Evolutionary conservation across 768 basidiomycete species (phyloP), one percentile per base, ranked within the genome.

Genomic region (Macrocybe gigantea): DNA sequence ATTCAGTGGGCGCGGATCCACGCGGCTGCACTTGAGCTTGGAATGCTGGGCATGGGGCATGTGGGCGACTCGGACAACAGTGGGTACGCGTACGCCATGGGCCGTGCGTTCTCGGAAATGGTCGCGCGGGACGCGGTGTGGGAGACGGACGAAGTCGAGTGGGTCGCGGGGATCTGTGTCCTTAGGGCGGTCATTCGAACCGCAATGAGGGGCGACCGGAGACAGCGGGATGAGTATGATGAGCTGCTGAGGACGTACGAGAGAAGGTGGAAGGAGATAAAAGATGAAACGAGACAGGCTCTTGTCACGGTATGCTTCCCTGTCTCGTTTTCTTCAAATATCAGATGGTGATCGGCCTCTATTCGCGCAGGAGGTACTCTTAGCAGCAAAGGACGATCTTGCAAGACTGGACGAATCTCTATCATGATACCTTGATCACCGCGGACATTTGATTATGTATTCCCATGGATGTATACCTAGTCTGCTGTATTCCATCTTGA

Each of bases 1-100:
- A 77, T 83, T 0, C 78, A 80, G 45, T 83, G 82, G 82, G 82
- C 82, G 0, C 74, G 78, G 33, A 78, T 83, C 9, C 82, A 83
- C 53, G 82, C 78, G 0, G 76, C 81, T 4, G 80, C 81, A 7
- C 69, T 83, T 38, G 81, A 83, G 53, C 69, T 82, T 1, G 76
- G 77, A 10, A 70, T 81, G 58, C 60, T 82, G 37, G 65, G 60
- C 2, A 56, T 74, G 60, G 72, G 72, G 1, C 66, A 68, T 40
- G 64, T 64, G 6, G 62, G 64, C 14, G 69, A 69, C 10, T 52
- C 66, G 1, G 73, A 74, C 42, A 66, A 66, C 29, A 67, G 66
- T 33, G 70, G 68, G 13, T 79, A 77, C 45, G 64, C 66, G 29
- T 71, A 71, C 44, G 66, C 66, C 6, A 68, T 69, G 57, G 70